A percentile compares a stretch with the other conserved stretches of the same genome.
phyloP scores from a whole-genome alignment of 2,329 filamentous ascomycete genomes.

The Claviceps fusiformis region DNA sequence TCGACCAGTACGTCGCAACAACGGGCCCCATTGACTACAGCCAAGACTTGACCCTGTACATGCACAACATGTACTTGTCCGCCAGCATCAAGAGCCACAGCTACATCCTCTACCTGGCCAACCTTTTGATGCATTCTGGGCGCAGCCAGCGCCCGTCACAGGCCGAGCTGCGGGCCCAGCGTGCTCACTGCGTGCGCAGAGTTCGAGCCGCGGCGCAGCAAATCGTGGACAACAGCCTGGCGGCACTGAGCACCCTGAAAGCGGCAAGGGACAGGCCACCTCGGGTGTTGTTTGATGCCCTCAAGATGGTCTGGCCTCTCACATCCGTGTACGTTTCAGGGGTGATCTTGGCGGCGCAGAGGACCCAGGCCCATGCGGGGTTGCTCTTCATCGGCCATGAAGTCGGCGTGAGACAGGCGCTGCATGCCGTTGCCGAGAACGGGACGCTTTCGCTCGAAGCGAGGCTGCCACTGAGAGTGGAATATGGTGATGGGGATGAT shows the following conservation, averaged over 20 bases:
- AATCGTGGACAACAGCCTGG: conserved; percentile 16
- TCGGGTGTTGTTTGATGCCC: conserved; percentile 21
- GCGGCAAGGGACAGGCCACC: conserved; percentile 16
- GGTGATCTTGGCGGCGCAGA: conserved; percentile 16
- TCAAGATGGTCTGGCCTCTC: conserved; percentile 26
- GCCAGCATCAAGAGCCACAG: conserved; percentile 23
- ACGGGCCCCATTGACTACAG: conserved; percentile 2
- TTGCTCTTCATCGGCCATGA: conserved; percentile 22
- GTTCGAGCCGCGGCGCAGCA: conserved; percentile 16
- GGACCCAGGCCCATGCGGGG: conserved; percentile 13
- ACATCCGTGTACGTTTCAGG: conserved; percentile 17
- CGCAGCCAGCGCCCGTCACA: conserved; percentile 11
- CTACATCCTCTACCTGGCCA: conserved; percentile 18
- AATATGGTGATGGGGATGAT: background rate
- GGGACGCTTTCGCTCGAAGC: conserved; percentile 16
- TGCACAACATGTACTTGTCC: conserved; percentile 19
- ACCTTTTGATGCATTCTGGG: conserved; percentile 22
- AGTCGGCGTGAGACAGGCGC: conserved; percentile 23
- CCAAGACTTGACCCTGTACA: conserved; percentile 15
- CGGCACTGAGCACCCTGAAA: conserved; percentile 13
- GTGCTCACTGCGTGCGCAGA: conserved; percentile 14
- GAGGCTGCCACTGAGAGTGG: conserved; percentile 9
- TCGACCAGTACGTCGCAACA: conserved; percentile 9
- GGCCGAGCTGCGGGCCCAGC: conserved; percentile 15
- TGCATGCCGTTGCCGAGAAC: conserved; percentile 12